Evolutionary conservation across 352 stramenopile species (phyloP).

Genomic region (Phytophthora tubulina): DNA sequence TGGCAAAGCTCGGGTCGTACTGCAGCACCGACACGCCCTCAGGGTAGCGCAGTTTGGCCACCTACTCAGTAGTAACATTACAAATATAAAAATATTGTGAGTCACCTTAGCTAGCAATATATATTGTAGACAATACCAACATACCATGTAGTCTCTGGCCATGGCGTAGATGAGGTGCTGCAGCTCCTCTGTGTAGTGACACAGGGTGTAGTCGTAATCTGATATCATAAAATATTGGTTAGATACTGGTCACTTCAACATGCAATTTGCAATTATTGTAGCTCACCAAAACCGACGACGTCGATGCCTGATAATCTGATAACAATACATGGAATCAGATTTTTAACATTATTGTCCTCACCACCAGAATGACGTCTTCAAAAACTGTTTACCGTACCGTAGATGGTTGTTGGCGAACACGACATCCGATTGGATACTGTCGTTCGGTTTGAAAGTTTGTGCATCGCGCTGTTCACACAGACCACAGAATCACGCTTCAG

Average conservation of each 20-base stretch:
- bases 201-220: slow-evolving; percentile 97
- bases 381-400: slow-evolving; percentile 38
- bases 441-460: slow-evolving; percentile 53
- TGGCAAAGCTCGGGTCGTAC: slow-evolving; percentile 93
- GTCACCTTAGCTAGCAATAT: no score
- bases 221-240: neutral
- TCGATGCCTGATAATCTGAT: slow-evolving; percentile 70
- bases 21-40: slow-evolving; percentile 75
- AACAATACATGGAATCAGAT: slow-evolving; percentile 5
- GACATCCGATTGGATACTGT: slow-evolving; percentile 55
- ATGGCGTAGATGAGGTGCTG: slow-evolving; percentile 95
- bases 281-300: slow-evolving; percentile 74
- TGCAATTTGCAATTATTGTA: slow-evolving; percentile 6
- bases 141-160: slow-evolving; percentile 88
- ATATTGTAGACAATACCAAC: neutral
- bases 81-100: neutral
- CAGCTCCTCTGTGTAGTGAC: slow-evolving; percentile 93
- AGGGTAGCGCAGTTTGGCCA: slow-evolving; percentile 88
- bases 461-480: slow-evolving; percentile 44
- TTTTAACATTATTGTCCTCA: slow-evolving; percentile 2
- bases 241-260: neutral
- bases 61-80: slow-evolving; percentile 23
- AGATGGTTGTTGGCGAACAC: slow-evolving; percentile 85
- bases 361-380: neutral
- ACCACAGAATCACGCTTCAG: neutral